A percentile compares a stretch with the other conserved stretches of the same genome.
phyloP scores from a whole-genome alignment of 73 alveolate species.

The Paramecium octaurelia region DNA sequence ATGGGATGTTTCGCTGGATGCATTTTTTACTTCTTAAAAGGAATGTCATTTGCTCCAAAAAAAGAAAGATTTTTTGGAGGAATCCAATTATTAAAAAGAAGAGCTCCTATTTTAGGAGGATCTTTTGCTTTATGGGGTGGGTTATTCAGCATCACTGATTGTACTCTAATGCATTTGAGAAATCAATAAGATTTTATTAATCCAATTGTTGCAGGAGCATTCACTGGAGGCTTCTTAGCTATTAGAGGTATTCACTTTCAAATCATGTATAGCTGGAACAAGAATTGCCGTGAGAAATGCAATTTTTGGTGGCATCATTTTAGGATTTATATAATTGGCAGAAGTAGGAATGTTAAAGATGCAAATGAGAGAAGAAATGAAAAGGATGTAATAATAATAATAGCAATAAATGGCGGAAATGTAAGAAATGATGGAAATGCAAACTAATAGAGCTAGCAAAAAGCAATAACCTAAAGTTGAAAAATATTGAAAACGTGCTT shows the following conservation, averaged over 20 bases:
- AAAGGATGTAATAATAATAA: neutral
- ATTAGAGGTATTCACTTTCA: constrained; percentile 50
- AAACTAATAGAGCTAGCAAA: neutral
- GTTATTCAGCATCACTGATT: constrained; percentile 69
- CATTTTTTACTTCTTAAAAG: constrained; percentile 72
- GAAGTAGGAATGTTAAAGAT: constrained; percentile 49
- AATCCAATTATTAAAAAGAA: constrained; percentile 70
- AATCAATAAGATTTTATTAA: constrained; percentile 71
- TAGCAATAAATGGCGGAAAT: neutral
- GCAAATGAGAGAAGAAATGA: constrained; percentile 31
- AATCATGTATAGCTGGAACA: constrained; percentile 54
- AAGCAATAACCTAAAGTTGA: neutral
- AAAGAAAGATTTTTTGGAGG: constrained; percentile 74
- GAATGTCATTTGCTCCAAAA: constrained; percentile 76
- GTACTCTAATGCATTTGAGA: constrained; percentile 69
- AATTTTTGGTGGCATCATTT: constrained; percentile 75
- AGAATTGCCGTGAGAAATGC: constrained; percentile 73
- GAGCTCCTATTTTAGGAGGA: constrained; percentile 88
- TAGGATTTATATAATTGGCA: constrained; percentile 71
- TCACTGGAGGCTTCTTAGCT: constrained; percentile 81
- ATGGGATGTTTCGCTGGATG: constrained; percentile 79
- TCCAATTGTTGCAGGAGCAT: constrained; percentile 73
- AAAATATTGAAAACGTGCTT: neutral
- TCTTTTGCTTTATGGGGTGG: constrained; percentile 89
- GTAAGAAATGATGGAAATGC: neutral